Percentiles rank a stretch among this genome's conserved stretches.
phyloP scores from a whole-genome alignment of 2,329 filamentous ascomycete species.

The Ophiocordyceps robertsii region DNA sequence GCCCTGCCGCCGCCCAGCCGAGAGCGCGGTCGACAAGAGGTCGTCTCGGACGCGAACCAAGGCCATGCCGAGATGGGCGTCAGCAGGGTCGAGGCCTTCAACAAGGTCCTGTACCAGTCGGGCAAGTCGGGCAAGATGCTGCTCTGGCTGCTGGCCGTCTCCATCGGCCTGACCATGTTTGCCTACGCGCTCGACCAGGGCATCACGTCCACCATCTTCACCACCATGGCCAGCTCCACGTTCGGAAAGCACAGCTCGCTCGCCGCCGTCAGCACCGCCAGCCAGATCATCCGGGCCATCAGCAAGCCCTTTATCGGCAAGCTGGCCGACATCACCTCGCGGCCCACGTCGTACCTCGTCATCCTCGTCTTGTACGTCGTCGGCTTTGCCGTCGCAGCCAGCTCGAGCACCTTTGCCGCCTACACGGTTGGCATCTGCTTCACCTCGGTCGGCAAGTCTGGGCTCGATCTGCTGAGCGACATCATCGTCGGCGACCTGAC shows the following conservation, averaged over 20 bases:
- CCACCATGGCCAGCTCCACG: constrained; percentile 18
- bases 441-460: constrained; percentile 22
- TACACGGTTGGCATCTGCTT: constrained; percentile 23
- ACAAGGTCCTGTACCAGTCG: constrained; percentile 24
- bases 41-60: no score
- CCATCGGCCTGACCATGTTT: constrained; percentile 23
- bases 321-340: no score
- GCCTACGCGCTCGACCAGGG: constrained; percentile 24
- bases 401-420: constrained; percentile 15
- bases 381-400: constrained; percentile 10
- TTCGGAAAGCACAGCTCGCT: constrained; percentile 9
- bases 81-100: constrained; percentile 22
- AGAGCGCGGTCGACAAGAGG: no score
- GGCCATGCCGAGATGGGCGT: constrained; percentile 12
- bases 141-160: constrained; percentile 20
- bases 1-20: no score
- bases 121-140: constrained; percentile 18
- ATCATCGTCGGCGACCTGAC: no score
- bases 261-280: no score
- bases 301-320: no score
- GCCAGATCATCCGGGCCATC: no score
- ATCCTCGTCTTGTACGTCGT: no score
- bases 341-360: no score
- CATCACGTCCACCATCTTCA: constrained; percentile 20
- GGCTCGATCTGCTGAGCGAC: constrained; percentile 17